Evolutionary conservation across 345 rosid species (phyloP), one percentile per base, ranked within the genome.

Genomic region (Ceriops tagal): DNA sequence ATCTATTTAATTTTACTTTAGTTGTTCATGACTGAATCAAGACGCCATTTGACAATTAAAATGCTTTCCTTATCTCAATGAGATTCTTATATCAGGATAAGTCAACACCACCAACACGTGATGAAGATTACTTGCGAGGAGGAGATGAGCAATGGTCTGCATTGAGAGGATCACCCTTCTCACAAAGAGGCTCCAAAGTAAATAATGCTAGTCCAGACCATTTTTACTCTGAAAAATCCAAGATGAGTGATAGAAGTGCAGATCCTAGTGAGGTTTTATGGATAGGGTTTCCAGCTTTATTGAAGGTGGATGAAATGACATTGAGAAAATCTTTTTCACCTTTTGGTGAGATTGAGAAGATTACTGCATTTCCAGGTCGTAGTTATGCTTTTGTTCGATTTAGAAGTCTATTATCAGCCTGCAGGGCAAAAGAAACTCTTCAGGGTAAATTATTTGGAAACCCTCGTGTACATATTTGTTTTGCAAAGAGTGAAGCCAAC

Each of bases 381-480:
- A 93, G 96, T 78, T 93, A 91, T 82, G 98, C 98, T 69, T 93
- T 93, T 80, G 92, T 93, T 75, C 90, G 83, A 32, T 93, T 88
- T 80, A 81, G 83, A 71, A 82, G 72, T 75, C 20, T 82, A 64
- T 68, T 64, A 16, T 82, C 96, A 64, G 97, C 98, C 65, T 88
- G 81, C 81, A 79, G 85, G 82, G 97, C 98, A 24, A 93, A 91
- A 85, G 96, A 93, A 78, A 83, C 91, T 73, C 96, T 93, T 72
- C 95, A 93, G 79, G 98, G 97, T 28, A 91, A 91, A 69, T 70
- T 93, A 73, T 89, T 93, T 72, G 97, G 92, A 58, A 91, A 93
- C 79, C 96, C 97, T n/a, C 97, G 95, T 35, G 98, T 93, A 51
- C 97, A 89, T 74, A 91, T 93, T 73, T 91, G 95, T 85, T 93